Evolutionary conservation across 768 basidiomycete species (phyloP).

Genomic region (Trametopsis cervina): DNA sequence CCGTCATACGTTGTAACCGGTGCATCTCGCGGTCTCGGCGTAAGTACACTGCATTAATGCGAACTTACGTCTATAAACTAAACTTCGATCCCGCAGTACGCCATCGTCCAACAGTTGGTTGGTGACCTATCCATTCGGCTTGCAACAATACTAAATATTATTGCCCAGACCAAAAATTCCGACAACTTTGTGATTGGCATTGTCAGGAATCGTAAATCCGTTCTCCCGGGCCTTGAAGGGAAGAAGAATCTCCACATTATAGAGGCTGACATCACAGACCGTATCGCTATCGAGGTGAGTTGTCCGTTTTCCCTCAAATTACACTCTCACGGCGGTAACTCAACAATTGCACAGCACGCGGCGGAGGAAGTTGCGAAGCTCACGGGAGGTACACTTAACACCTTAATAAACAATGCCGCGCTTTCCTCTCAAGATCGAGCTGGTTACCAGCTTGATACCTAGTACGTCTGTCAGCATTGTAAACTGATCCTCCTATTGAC

Average conservation of each 20-base stretch:
- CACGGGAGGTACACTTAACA: slow-evolving; percentile 30
- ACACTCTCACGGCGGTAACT: not conserved
- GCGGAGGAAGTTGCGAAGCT: slow-evolving; percentile 21
- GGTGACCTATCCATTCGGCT: not conserved
- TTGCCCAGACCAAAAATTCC: slow-evolving; percentile 7
- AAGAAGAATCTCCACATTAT: slow-evolving; percentile 28
- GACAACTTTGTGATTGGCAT: slow-evolving; percentile 19
- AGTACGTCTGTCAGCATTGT: slow-evolving; percentile 14
- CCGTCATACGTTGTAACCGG: slow-evolving; percentile 21
- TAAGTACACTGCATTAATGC: slow-evolving; percentile 7
- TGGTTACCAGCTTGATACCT: slow-evolving; percentile 13
- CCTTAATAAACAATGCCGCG: slow-evolving; percentile 33
- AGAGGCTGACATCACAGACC: slow-evolving; percentile 30
- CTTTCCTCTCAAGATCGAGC: slow-evolving; percentile 8
- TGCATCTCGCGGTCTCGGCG: slow-evolving; percentile 22
- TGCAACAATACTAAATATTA: not conserved
- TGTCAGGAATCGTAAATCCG: slow-evolving; percentile 15
- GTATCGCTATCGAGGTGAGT: slow-evolving; percentile 24
- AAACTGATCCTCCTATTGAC: not conserved
- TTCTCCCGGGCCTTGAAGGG: slow-evolving; percentile 10
- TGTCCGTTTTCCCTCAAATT: not conserved
- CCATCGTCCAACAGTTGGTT: slow-evolving; percentile 21
- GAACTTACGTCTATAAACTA: not conserved
- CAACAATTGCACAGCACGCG: slow-evolving; percentile 18
- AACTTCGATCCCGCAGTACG: slow-evolving; percentile 8